Conservation (phyloP, 2,329 filamentous ascomycete species). For the Fusarium buharicum region DNA sequence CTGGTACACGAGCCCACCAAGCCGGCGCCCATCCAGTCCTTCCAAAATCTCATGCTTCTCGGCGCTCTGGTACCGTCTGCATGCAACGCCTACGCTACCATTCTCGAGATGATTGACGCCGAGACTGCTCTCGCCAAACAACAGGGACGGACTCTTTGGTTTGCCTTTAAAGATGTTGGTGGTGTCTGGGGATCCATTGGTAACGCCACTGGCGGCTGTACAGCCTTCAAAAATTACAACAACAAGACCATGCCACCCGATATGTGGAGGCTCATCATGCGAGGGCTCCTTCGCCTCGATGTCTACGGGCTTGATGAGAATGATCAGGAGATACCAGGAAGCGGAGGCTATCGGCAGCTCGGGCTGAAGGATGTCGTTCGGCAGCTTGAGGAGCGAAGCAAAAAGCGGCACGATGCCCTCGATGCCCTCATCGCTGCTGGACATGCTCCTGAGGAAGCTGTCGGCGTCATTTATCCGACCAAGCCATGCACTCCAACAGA, state of each 20-base stretch:
- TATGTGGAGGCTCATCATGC: constrained; percentile 64
- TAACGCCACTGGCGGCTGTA: constrained; percentile 43
- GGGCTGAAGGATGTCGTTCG: constrained; percentile 66
- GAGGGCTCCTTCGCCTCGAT: constrained; percentile 65
- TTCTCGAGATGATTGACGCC: constrained; percentile 65
- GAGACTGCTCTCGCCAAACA: constrained; percentile 58
- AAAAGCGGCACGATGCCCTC: constrained; percentile 59
- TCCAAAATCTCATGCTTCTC: constrained; percentile 69
- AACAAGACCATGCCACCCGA: constrained; percentile 61
- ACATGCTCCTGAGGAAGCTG: constrained; percentile 37
- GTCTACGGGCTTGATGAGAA: constrained; percentile 62
- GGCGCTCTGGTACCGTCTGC: constrained; percentile 67
- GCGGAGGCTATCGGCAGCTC: constrained; percentile 49
- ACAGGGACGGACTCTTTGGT: constrained; percentile 55
- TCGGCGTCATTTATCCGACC: constrained; percentile 43
- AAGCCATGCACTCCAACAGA: constrained; percentile 49
- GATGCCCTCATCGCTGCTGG: constrained; percentile 59
- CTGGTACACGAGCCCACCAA: constrained; percentile 49
- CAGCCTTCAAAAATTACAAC: constrained; percentile 49
- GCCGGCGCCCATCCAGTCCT: constrained; percentile 58
- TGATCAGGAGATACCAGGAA: constrained; percentile 25
- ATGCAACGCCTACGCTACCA: constrained; percentile 65
- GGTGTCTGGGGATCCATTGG: constrained; percentile 58
- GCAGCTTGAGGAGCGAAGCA: constrained; percentile 63
- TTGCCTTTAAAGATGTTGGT: constrained; percentile 60